phyloP scores from a whole-genome alignment of 73 alveolate genomes.

The Stentor roeselii region DNA sequence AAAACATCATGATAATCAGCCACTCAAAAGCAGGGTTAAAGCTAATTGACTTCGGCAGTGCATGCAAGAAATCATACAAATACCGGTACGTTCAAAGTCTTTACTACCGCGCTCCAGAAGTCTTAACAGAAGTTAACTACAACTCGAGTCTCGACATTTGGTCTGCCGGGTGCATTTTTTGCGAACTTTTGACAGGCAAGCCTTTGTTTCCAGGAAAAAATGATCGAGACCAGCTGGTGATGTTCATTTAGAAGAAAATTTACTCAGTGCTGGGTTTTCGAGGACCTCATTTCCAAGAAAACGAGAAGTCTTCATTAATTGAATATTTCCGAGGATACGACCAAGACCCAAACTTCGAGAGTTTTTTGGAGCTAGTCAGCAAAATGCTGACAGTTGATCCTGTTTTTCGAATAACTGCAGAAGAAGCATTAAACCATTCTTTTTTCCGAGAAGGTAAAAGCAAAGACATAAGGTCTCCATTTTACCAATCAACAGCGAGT shows the following conservation, averaged over 20 bases:
- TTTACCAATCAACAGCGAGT: too few relatives aligned
- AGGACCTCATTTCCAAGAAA: too few relatives aligned
- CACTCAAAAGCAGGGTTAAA: not conserved
- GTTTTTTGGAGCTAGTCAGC: too few relatives aligned
- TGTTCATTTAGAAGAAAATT: constrained; percentile 32
- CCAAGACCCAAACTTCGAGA: too few relatives aligned
- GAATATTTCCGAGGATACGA: too few relatives aligned
- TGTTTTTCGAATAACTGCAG: too few relatives aligned
- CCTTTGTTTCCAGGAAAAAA: constrained; percentile 45
- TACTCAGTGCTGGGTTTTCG: too few relatives aligned
- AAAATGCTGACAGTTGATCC: too few relatives aligned
- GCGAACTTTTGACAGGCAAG: constrained; percentile 38
- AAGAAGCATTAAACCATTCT: too few relatives aligned
- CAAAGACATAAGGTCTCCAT: too few relatives aligned
- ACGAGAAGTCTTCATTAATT: too few relatives aligned
- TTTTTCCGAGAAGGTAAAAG: too few relatives aligned
- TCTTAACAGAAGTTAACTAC: not conserved
- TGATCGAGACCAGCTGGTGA: constrained; percentile 34
- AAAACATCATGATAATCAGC: constrained; percentile 41
- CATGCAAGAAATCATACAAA: not conserved
- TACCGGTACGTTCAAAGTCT: not conserved
- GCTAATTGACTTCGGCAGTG: not conserved
- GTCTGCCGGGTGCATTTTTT: constrained; percentile 57
- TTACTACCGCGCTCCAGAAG: constrained; percentile 15
- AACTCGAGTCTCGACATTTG: constrained; percentile 41